Conservation (phyloP, 495 filamentous ascomycete genomes). For the Pyrenula massariospora region DNA sequence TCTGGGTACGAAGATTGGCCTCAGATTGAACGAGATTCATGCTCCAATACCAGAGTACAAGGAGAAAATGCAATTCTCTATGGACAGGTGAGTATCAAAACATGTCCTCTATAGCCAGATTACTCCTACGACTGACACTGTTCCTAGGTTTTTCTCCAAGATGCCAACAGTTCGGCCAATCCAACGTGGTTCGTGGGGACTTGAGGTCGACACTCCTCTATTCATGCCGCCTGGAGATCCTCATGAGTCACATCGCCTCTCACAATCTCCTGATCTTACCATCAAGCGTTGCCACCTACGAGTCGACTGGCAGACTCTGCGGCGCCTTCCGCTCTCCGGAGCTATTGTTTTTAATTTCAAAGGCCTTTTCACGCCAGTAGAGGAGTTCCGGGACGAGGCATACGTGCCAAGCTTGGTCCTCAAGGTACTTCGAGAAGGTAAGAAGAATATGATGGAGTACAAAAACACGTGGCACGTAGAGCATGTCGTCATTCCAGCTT, state of each 20-base stretch:
- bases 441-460: slow-evolving; percentile 66
- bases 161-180: slow-evolving; percentile 66
- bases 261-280: slow-evolving; percentile 43
- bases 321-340: slow-evolving; percentile 66
- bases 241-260: slow-evolving; percentile 42
- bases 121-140: neutral
- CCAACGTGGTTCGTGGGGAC: slow-evolving; percentile 78
- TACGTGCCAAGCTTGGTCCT: slow-evolving; percentile 57
- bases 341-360: slow-evolving; percentile 87
- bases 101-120: neutral
- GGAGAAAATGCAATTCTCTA: slow-evolving; percentile 80
- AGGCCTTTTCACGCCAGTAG: slow-evolving; percentile 68
- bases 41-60: slow-evolving; percentile 73
- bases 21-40: slow-evolving; percentile 66
- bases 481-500: slow-evolving; percentile 55
- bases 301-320: slow-evolving; percentile 90
- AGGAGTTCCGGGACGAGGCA: slow-evolving; percentile 62
- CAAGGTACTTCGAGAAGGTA: slow-evolving; percentile 62
- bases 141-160: slow-evolving; percentile 62
- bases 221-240: slow-evolving; percentile 70
- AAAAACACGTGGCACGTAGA: slow-evolving; percentile 81
- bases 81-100: slow-evolving; percentile 56
- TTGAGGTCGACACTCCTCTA: slow-evolving; percentile 67
- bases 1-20: slow-evolving; percentile 61
- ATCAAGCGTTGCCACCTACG: slow-evolving; percentile 57